Conservation (phyloP, 768 basidiomycete species). For the Suillus lakei region DNA sequence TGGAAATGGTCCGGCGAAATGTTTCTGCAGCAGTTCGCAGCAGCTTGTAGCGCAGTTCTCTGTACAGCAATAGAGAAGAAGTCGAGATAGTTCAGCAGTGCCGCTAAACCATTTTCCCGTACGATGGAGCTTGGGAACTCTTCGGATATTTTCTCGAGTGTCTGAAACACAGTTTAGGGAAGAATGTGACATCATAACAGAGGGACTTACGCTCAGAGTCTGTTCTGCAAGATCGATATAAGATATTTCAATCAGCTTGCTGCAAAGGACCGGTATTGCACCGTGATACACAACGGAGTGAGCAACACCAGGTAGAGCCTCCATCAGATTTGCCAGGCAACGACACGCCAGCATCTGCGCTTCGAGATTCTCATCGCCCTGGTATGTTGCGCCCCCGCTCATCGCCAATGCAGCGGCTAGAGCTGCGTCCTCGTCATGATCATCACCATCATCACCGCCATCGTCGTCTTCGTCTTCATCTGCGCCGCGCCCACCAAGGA, state of each 20-base stretch:
- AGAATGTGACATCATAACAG: slow-evolving; percentile 14
- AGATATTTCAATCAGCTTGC: slow-evolving; percentile 95
- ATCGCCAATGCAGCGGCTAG: slow-evolving; percentile 88
- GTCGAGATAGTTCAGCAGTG: slow-evolving; percentile 93
- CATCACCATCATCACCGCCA: slow-evolving; percentile 61
- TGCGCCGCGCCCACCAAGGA: slow-evolving; percentile 80
- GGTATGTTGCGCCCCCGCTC: slow-evolving; percentile 69
- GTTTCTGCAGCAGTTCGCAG: slow-evolving; percentile 95
- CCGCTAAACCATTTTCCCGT: slow-evolving; percentile 91
- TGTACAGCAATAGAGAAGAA: slow-evolving; percentile 99
- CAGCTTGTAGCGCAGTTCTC: slow-evolving; percentile 94
- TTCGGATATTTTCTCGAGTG: slow-evolving; percentile 97
- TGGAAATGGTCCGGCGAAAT: slow-evolving; percentile 87
- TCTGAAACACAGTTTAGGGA: slow-evolving; percentile 53
- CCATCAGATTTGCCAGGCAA: slow-evolving; percentile 97
- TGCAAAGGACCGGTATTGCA: slow-evolving; percentile 97
- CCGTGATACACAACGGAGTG: slow-evolving; percentile 97
- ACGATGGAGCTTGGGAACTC: slow-evolving; percentile 97
- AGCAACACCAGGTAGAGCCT: slow-evolving; percentile 97
- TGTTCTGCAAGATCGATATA: slow-evolving; percentile 99
- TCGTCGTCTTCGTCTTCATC: slow-evolving; percentile 78
- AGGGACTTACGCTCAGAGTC: slow-evolving; percentile 85
- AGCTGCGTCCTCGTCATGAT: slow-evolving; percentile 83
- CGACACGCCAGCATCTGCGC: slow-evolving; percentile 96
- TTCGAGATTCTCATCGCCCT: slow-evolving; percentile 88